Conservation (phyloP, 1,284 basidiomycete genomes). For the Ustanciosporium gigantosporum region DNA sequence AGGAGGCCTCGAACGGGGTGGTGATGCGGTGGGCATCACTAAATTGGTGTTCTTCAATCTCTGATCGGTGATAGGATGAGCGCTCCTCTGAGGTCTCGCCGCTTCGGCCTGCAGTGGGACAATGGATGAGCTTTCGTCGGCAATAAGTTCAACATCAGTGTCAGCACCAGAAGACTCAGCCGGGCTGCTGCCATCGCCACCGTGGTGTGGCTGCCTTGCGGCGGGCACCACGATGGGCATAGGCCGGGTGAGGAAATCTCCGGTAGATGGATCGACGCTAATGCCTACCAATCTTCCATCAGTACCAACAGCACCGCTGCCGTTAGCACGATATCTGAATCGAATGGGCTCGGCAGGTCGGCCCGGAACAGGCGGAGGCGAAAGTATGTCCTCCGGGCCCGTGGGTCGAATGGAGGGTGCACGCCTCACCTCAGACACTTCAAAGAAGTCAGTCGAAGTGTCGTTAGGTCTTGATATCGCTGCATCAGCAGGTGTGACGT, state of each 20-base stretch:
- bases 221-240: conserved; percentile 15
- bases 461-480: neutral
- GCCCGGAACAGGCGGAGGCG: conserved; percentile 5
- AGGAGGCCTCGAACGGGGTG: conserved; percentile 30
- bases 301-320: neutral
- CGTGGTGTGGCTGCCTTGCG: neutral
- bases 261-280: conserved; percentile 19
- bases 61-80: conserved; percentile 28
- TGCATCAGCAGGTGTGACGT: neutral
- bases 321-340: neutral
- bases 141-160: neutral
- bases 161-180: neutral
- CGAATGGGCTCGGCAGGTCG: conserved; percentile 7
- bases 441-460: conserved; percentile 6
- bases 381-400: conserved; percentile 11
- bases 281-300: conserved; percentile 7
- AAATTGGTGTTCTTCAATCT: conserved; percentile 16
- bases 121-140: conserved; percentile 13
- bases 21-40: conserved; percentile 24
- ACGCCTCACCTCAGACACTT: conserved; percentile 12
- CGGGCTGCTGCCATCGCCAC: neutral
- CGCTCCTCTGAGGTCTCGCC: conserved; percentile 5
- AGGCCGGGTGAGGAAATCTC: conserved; percentile 18
- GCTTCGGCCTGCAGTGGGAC: conserved; percentile 1
- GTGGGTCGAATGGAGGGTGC: conserved; percentile 1